Base-by-base conservation (phyloP, 1,139 yeast genomes). In the Magnusiomyces starmeri region DNA sequence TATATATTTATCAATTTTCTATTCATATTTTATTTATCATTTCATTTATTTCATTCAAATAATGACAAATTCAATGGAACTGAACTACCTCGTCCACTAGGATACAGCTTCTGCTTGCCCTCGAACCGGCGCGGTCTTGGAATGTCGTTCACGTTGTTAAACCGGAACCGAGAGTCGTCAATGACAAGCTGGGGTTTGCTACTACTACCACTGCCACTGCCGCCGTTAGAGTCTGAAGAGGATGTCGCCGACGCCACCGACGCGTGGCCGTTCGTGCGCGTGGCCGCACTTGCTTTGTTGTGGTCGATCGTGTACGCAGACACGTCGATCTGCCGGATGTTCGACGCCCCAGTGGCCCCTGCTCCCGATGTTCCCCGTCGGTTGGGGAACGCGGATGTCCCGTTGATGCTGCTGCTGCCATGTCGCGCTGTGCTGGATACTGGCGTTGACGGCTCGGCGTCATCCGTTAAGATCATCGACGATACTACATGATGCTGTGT, bases 81-180 rank as follows among this genome's bases (percentile, higher is more conserved):
- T 32, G 96, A 87, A 29, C 90, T 81, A 2, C 98, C 98, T 64
- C 97, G 78, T 7, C 98, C 97, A 71, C 96, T 87, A 14, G 97
- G 97, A 69, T 92, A 92, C 59, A 88, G 72, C 66, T 90, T 89
- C 53, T 76, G 77, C 51, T 75, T 77, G 12, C 81, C 84, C 51
- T 79, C 82, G 62, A 85, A 86, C 54, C 79, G 75, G 60, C 97
- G 75, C 16, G 97, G 97, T 60, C 80, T 80, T 0, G 98, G 97
- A 50, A 92, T 73, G 24, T 87, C 83, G 49, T 71, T 70, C 26
- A 79, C 76, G 65, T 86, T 85, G 14, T 71, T 67, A 72, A 90
- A 92, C 61, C 76, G 79, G 72, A 83, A 92, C 59, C 94, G 73
- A 20, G 79, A 70, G 64, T 88, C 96, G 59, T 87, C 90, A 54